These are phyloP conservation scores for Rhizoctonia solani DNA, from an alignment of 1,284 basidiomycete genomes.

Conservation along the genomic window DNA sequence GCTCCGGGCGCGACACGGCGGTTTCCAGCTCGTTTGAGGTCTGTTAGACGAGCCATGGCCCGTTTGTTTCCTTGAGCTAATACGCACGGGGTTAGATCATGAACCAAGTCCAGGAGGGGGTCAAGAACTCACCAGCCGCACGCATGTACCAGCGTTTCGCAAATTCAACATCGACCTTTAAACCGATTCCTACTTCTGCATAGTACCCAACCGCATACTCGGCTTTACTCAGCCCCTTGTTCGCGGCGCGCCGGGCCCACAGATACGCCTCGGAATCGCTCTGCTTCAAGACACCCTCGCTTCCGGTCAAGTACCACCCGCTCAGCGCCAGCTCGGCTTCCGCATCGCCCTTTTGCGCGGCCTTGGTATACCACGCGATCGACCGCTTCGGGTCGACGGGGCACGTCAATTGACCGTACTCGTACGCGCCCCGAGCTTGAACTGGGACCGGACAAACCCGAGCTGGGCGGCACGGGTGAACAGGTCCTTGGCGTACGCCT, in stretches of 20 bases:
- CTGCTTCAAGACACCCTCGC: conserved; percentile 95
- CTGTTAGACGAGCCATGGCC: conserved; percentile 92
- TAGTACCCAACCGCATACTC: conserved; percentile 98
- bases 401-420: conserved; percentile 89
- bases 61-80: conserved; percentile 92
- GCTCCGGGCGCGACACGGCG: conserved; percentile 67
- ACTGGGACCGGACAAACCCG: conserved; percentile 92
- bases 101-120: background rate
- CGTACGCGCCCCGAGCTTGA: conserved; percentile 93
- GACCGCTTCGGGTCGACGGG: conserved; percentile 90
- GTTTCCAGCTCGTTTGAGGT: conserved; percentile 81
- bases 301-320: conserved; percentile 97
- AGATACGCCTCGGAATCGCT: conserved; percentile 97
- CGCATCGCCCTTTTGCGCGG: conserved; percentile 91
- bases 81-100: conserved; percentile 6
- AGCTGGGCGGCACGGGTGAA: conserved; percentile 93
- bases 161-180: conserved; percentile 93
- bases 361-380: conserved; percentile 98
- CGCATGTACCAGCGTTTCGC: conserved; percentile 99
- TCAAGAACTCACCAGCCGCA: conserved; percentile 78
- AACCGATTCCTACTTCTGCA: conserved; percentile 96
- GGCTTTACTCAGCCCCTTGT: conserved; percentile 90
- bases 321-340: conserved; percentile 95
- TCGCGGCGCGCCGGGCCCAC: conserved; percentile 92
- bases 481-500: conserved; percentile 80